A percentile compares a stretch with the other conserved stretches of the same genome.
phyloP scores from a whole-genome alignment of 345 rosid genomes.

The Acer saccharum region DNA sequence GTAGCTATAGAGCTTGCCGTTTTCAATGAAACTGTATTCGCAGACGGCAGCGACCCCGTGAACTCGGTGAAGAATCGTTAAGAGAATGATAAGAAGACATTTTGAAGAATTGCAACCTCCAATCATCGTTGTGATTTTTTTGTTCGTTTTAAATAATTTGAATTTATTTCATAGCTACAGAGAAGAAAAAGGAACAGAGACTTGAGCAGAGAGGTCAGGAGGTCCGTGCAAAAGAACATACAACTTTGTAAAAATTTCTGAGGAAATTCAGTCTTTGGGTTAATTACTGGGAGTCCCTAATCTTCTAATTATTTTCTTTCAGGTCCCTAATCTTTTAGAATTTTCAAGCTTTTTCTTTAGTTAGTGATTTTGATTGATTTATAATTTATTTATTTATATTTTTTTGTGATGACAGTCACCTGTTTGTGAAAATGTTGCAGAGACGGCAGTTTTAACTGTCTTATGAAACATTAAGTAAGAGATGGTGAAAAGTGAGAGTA shows the following conservation, averaged over 20 bases:
- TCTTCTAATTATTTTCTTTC: not conserved
- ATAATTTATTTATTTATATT: no score
- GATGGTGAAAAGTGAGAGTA: no score
- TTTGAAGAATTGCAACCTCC: conserved; percentile 27
- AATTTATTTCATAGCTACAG: not conserved
- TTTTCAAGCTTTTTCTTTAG: not conserved
- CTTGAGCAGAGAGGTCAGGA: no score
- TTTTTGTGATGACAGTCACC: not conserved
- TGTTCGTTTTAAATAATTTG: not conserved
- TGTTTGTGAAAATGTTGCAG: not conserved
- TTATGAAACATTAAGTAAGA: no score
- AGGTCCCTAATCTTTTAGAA: not conserved
- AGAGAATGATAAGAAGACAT: conserved; percentile 31
- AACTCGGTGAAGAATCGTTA: conserved; percentile 32
- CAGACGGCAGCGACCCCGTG: conserved; percentile 48
- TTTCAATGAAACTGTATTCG: conserved; percentile 55
- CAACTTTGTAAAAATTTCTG: not conserved
- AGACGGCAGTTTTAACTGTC: not conserved
- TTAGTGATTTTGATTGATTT: not conserved
- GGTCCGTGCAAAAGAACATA: not conserved
- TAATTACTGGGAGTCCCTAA: conserved; percentile 10
- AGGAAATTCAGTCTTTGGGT: conserved; percentile 16
- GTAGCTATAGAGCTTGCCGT: conserved; percentile 59
- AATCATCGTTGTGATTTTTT: conserved; percentile 15
- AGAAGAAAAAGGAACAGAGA: not conserved